Evolutionary conservation across 2,329 filamentous ascomycete species (phyloP).

Genomic region (Ampelomyces quisqualis): DNA sequence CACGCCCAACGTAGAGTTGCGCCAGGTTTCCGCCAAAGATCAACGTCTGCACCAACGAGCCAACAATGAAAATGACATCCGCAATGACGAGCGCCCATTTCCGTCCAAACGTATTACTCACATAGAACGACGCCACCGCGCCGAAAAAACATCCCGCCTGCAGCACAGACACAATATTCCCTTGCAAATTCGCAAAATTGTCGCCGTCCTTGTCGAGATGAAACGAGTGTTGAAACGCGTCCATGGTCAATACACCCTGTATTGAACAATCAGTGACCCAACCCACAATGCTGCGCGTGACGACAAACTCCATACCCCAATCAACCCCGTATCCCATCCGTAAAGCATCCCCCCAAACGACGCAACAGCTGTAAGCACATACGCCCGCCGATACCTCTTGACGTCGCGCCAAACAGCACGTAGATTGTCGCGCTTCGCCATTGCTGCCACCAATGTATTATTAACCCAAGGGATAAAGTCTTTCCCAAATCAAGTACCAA

Average conservation of each 20-base stretch:
- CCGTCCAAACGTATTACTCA: slow-evolving; percentile 46
- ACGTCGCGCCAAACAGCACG: slow-evolving; percentile 42
- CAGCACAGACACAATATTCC: slow-evolving; percentile 49
- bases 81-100: slow-evolving; percentile 47
- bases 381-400: slow-evolving; percentile 44
- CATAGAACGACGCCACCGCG: slow-evolving; percentile 46
- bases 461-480: too few relatives aligned
- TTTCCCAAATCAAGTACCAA: too few relatives aligned
- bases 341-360: slow-evolving; percentile 37
- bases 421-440: slow-evolving; percentile 40
- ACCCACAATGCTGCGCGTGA: too few relatives aligned
- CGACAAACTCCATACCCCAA: too few relatives aligned
- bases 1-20: slow-evolving; percentile 47
- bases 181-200: slow-evolving; percentile 45
- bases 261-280: too few relatives aligned
- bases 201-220: slow-evolving; percentile 35
- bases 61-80: slow-evolving; percentile 47
- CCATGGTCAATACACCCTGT: slow-evolving; percentile 47
- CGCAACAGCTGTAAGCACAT: slow-evolving; percentile 46
- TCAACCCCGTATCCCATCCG: slow-evolving; percentile 42
- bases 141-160: slow-evolving; percentile 51
- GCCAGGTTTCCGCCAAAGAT: slow-evolving; percentile 24
- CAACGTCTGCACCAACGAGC: slow-evolving; percentile 46
- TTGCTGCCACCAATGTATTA: slow-evolving; percentile 12
- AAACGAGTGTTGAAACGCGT: slow-evolving; percentile 48